phyloP scores from a whole-genome alignment of 306 rosid genomes.

The Begonia fuchsioides region DNA sequence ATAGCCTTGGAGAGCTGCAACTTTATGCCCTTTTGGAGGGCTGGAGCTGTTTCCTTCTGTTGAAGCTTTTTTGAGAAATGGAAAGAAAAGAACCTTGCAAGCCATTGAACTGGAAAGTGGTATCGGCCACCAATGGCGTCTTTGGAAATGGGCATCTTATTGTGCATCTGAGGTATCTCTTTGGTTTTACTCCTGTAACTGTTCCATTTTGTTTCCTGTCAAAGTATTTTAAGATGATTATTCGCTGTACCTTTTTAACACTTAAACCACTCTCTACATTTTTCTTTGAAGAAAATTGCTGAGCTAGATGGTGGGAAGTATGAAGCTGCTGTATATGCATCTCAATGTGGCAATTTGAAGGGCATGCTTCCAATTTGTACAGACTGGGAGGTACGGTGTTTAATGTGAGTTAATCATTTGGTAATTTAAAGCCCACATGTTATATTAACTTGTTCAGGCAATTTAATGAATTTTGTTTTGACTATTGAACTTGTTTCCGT shows the following conservation, averaged over 20 bases:
- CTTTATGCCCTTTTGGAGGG: constrained; percentile 77
- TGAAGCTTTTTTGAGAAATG: constrained; percentile 68
- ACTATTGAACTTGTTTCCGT: too few species aligned
- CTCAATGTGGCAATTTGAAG: constrained; percentile 75
- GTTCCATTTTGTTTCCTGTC: neutral
- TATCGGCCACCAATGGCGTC: constrained; percentile 85
- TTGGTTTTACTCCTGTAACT: neutral
- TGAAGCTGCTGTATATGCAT: constrained; percentile 92
- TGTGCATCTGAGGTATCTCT: constrained; percentile 81
- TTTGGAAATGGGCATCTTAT: constrained; percentile 98
- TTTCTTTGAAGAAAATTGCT: constrained; percentile 61
- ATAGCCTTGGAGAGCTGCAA: constrained; percentile 98
- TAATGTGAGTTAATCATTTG: neutral
- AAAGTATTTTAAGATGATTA: constrained; percentile 6
- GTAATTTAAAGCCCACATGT: too few species aligned
- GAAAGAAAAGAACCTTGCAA: constrained; percentile 74
- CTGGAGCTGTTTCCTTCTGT: constrained; percentile 64
- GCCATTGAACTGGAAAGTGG: constrained; percentile 96
- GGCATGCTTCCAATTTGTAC: constrained; percentile 88
- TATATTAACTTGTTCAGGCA: too few species aligned
- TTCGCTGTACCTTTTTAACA: too few species aligned
- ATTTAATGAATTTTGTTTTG: too few species aligned
- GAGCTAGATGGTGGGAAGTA: constrained; percentile 80
- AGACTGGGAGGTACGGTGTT: constrained; percentile 76
- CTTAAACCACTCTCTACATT: constrained; percentile 1